Percentiles rank a stretch among this genome's conserved stretches.
Evolutionary conservation across 78 protist species (phyloP).

Genomic region (Guillardia theta): DNA sequence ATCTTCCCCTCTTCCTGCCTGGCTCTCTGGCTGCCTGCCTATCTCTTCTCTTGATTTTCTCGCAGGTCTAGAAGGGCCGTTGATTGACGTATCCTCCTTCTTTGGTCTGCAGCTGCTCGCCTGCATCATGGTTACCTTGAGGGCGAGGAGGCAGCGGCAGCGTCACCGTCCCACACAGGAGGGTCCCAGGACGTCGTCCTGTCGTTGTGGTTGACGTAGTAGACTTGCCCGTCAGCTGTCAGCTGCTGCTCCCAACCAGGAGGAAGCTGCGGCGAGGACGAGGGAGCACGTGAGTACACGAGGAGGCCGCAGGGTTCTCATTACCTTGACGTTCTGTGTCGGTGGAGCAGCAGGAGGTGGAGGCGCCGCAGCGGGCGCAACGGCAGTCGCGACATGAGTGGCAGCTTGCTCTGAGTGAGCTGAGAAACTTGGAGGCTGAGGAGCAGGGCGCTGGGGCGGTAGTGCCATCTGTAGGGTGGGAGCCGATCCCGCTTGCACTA

Average conservation of each 20-base stretch:
- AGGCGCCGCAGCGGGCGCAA: background rate
- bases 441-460: background rate
- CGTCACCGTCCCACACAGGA: too few species aligned
- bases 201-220: constrained; percentile 66
- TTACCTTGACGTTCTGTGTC: background rate
- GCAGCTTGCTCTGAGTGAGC: background rate
- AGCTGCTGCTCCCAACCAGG: constrained; percentile 57
- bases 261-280: constrained; percentile 32
- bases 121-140: too few species aligned
- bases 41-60: too few species aligned
- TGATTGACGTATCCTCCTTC: too few species aligned
- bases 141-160: too few species aligned
- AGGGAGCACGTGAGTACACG: background rate
- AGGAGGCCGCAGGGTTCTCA: background rate
- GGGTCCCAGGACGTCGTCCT: constrained; percentile 57
- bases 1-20: too few species aligned
- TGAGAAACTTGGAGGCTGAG: background rate
- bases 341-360: background rate
- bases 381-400: background rate
- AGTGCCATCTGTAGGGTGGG: background rate
- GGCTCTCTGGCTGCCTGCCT: too few species aligned
- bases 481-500: background rate
- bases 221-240: constrained; percentile 63
- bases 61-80: too few species aligned
- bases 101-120: too few species aligned